Conservation (phyloP, 306 rosid genomes). For the Fragaria ananassa region DNA sequence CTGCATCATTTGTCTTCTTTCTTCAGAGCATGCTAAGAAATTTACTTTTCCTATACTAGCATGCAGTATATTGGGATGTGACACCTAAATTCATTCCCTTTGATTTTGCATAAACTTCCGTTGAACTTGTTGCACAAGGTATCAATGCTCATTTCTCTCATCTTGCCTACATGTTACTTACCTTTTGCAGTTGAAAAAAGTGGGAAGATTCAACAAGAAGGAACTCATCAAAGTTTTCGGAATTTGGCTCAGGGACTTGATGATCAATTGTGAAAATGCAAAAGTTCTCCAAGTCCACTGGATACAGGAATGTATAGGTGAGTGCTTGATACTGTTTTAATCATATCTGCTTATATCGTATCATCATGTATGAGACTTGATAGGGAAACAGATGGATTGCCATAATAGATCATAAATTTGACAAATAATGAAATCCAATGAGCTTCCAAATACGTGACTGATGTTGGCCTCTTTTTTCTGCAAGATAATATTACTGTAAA, state of each 20-base stretch:
- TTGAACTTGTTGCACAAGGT: not conserved
- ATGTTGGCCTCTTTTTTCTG: slow-evolving; percentile 5
- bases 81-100: not conserved
- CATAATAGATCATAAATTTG: not conserved
- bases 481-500: not conserved
- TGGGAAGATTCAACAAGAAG: not conserved
- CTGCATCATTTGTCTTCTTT: not conserved
- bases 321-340: not conserved
- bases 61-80: not conserved
- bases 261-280: not conserved
- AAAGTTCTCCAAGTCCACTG: not conserved
- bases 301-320: not conserved
- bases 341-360: not conserved
- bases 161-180: not conserved
- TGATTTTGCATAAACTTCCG: not conserved
- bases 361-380: not conserved
- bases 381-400: not conserved
- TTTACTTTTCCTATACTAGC: not conserved
- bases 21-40: not conserved
- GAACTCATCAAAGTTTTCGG: slow-evolving; percentile 5
- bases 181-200: not conserved
- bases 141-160: not conserved
- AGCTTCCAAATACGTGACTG: slow-evolving; percentile 1
- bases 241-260: not conserved
- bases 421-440: slow-evolving; percentile 11